A percentile compares a stretch with the other conserved stretches of the same genome.
These are phyloP conservation scores for Sicyos baderoa DNA, from an alignment of 306 rosid species.

Conservation along the genomic window DNA sequence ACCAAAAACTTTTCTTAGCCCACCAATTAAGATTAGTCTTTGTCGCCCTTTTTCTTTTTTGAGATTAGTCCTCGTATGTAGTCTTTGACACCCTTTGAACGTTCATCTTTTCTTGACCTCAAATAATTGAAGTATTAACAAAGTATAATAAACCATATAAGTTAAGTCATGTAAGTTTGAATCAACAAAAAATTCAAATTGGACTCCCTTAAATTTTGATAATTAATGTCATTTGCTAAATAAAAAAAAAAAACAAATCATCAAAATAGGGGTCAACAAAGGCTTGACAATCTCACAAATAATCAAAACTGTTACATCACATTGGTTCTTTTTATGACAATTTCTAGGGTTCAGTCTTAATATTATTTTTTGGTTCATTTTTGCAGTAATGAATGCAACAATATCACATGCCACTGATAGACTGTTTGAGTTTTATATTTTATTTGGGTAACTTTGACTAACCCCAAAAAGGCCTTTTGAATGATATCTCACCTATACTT, in stretches of 20 bases:
- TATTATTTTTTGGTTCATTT: neutral
- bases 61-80: no score
- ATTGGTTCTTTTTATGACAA: neutral
- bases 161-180: no score
- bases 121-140: no score
- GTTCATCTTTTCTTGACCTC: no score
- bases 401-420: neutral
- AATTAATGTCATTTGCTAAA: neutral
- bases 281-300: neutral
- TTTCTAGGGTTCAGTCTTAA: neutral
- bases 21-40: no score
- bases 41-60: no score
- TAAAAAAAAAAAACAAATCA: neutral
- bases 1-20: no score
- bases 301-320: neutral
- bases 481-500: slow-evolving; percentile 11
- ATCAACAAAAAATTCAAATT: no score
- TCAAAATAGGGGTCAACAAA: neutral
- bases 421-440: neutral
- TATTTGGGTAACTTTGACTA: neutral
- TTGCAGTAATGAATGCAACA: neutral
- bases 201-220: neutral
- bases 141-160: no score
- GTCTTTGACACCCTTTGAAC: no score
- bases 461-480: neutral